Conservation (phyloP, 2,329 filamentous ascomycete species). For the Pezicula carpinea region DNA sequence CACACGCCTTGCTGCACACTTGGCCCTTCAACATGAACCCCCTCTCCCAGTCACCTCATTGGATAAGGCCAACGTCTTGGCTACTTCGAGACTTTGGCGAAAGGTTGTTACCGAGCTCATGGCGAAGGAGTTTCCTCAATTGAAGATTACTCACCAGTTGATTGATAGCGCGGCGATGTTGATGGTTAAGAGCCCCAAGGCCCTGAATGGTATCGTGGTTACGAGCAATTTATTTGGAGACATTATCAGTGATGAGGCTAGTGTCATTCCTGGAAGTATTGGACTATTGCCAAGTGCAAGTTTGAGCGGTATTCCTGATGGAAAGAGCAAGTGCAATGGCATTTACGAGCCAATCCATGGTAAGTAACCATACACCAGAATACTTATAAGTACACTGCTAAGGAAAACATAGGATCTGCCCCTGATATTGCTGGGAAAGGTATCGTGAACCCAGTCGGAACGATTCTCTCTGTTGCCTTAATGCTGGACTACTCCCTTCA, state of each 20-base stretch:
- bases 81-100: slow-evolving; percentile 84
- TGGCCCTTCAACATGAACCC: slow-evolving; percentile 73
- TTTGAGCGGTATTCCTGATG: slow-evolving; percentile 80
- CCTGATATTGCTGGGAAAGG: slow-evolving; percentile 91
- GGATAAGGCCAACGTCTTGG: slow-evolving; percentile 96
- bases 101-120: slow-evolving; percentile 83
- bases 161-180: slow-evolving; percentile 98
- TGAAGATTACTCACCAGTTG: slow-evolving; percentile 81
- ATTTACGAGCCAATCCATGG: slow-evolving; percentile 98
- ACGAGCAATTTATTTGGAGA: slow-evolving; percentile 95
- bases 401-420: slow-evolving; percentile 59
- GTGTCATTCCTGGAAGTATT: slow-evolving; percentile 86
- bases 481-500: slow-evolving; percentile 91
- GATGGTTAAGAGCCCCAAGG: slow-evolving; percentile 88
- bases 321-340: slow-evolving; percentile 79
- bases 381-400: slow-evolving; percentile 2
- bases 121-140: slow-evolving; percentile 80
- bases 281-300: slow-evolving; percentile 86
- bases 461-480: slow-evolving; percentile 90
- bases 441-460: slow-evolving; percentile 88
- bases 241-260: slow-evolving; percentile 93
- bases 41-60: slow-evolving; percentile 78
- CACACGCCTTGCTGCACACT: slow-evolving; percentile 72
- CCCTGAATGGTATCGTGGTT: slow-evolving; percentile 84
- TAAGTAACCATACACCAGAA: slow-evolving; percentile 35